A percentile compares a stretch with the other conserved stretches of the same genome.
Conservation (phyloP, 495 filamentous ascomycete species). For the Penicillium samsonianum region DNA sequence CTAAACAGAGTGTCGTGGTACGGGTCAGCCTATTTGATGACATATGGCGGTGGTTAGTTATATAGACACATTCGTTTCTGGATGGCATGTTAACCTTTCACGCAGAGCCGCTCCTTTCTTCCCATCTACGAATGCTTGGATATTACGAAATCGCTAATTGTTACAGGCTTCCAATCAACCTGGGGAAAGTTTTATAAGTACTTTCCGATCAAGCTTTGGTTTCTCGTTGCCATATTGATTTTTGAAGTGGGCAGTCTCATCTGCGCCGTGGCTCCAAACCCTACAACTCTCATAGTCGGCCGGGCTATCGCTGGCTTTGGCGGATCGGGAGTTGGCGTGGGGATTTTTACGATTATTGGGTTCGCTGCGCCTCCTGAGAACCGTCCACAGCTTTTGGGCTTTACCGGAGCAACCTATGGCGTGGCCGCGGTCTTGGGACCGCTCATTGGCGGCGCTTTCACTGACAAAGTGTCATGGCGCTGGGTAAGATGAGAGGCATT, state of each 20-base stretch:
- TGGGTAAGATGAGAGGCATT: conserved; percentile 37
- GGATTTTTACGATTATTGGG: conserved; percentile 38
- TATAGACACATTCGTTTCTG: not conserved
- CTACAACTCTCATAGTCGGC: conserved; percentile 62
- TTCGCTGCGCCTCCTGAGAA: conserved; percentile 44
- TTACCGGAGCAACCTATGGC: conserved; percentile 48
- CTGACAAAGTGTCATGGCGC: conserved; percentile 60
- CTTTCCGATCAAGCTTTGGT: conserved; percentile 52
- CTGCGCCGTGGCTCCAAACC: conserved; percentile 24
- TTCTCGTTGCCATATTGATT: conserved; percentile 58
- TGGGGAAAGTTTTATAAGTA: conserved; percentile 37
- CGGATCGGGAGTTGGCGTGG: conserved; percentile 23
- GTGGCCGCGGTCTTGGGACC: conserved; percentile 47
- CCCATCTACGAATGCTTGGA: not conserved
- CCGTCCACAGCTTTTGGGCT: conserved; percentile 49
- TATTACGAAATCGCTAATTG: not conserved
- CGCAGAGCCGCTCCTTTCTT: not conserved
- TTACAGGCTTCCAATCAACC: conserved; percentile 48
- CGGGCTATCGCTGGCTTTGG: conserved; percentile 73
- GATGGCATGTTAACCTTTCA: not conserved
- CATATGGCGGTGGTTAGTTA: conserved; percentile 30
- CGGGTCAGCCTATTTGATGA: conserved; percentile 66
- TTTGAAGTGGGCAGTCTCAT: conserved; percentile 45
- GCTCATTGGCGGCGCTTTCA: conserved; percentile 54
- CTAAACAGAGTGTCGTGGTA: conserved; percentile 68